phyloP scores from a whole-genome alignment of 1,284 basidiomycete genomes.

The Macrocybe sp. region DNA sequence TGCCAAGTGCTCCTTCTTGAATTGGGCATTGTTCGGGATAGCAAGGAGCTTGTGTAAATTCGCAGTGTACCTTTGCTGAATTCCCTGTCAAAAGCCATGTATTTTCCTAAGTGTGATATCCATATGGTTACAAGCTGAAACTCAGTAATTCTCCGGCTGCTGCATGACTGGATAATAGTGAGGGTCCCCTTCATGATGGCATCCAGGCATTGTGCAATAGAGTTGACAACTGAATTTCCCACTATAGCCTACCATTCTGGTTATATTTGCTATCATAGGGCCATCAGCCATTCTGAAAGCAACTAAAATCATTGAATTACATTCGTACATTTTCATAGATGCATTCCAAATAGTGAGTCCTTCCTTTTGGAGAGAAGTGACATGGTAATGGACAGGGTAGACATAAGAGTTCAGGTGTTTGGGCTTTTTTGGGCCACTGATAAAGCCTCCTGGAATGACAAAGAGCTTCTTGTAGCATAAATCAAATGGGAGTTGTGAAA shows the following conservation, averaged over 20 bases:
- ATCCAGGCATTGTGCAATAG: conserved; percentile 14
- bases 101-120: conserved; percentile 10
- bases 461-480: conserved; percentile 17
- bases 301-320: conserved; percentile 6
- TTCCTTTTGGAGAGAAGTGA: conserved; percentile 20
- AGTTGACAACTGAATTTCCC: conserved; percentile 15
- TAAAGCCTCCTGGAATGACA: conserved; percentile 20
- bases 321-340: not conserved
- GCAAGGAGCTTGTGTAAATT: conserved; percentile 5
- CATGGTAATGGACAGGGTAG: conserved; percentile 19
- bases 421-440: conserved; percentile 27
- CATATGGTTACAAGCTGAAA: conserved; percentile 18
- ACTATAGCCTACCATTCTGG: conserved; percentile 17
- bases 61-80: conserved; percentile 1
- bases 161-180: conserved; percentile 22
- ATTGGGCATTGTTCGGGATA: conserved; percentile 9
- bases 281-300: conserved; percentile 16
- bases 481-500: conserved; percentile 12
- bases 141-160: conserved; percentile 17
- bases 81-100: not conserved
- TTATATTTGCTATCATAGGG: conserved; percentile 11
- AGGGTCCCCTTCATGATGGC: conserved; percentile 11
- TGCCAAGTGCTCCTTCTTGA: conserved; percentile 8
- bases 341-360: conserved; percentile 16
- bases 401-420: conserved; percentile 23